These are phyloP conservation scores for Plasmodium adleri DNA, from an alignment of 169 alveolate genomes.

Conservation along the genomic window DNA sequence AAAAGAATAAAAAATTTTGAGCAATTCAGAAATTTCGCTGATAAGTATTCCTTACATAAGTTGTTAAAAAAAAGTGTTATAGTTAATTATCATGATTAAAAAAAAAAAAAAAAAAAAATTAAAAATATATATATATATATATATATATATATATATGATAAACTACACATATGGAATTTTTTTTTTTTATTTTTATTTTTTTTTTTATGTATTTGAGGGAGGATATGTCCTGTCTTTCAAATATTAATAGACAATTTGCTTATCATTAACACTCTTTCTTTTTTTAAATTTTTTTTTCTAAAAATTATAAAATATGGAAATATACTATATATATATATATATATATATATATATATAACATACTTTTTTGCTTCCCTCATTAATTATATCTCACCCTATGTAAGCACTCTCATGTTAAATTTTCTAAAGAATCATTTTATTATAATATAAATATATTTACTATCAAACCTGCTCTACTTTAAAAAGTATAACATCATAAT, in stretches of 20 bases:
- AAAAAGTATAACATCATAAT: too few species aligned
- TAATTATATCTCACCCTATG: too few species aligned
- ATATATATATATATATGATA: background rate
- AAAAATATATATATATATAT: conserved; percentile 1
- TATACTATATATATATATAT: background rate
- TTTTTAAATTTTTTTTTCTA: too few species aligned
- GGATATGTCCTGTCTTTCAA: conserved; percentile 1
- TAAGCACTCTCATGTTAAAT: too few species aligned
- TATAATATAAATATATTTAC: too few species aligned
- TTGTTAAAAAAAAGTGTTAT: conserved; percentile 33
- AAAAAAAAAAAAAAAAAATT: background rate
- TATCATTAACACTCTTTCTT: too few species aligned
- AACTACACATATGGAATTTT: background rate
- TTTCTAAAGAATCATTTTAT: too few species aligned
- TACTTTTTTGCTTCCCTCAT: too few species aligned
- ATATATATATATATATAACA: background rate
- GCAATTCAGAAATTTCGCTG: conserved; percentile 30
- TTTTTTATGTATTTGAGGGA: background rate
- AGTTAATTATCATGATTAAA: conserved; percentile 5
- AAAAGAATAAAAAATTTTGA: conserved; percentile 40
- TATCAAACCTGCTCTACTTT: too few species aligned
- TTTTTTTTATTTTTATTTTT: background rate
- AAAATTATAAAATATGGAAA: too few species aligned
- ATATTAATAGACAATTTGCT: too few species aligned
- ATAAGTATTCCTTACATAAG: conserved; percentile 68